phyloP scores from a whole-genome alignment of 2,329 filamentous ascomycete genomes.

The Cercospora canescens region DNA sequence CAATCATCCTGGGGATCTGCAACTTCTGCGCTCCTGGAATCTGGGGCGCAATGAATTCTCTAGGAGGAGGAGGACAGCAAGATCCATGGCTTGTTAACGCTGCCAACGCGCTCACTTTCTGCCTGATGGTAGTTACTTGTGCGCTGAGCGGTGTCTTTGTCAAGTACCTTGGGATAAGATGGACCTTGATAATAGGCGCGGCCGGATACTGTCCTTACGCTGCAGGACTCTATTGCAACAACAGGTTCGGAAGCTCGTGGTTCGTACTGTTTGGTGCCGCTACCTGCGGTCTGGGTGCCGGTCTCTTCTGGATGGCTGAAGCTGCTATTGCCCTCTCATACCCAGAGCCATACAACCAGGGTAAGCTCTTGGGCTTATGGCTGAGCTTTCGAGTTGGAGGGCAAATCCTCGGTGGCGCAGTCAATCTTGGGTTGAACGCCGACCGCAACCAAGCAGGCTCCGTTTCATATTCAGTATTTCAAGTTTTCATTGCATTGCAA shows the following conservation, averaged over 20 bases:
- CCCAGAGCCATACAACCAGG: slow-evolving; percentile 68
- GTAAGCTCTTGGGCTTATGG: slow-evolving; percentile 68
- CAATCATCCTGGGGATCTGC: slow-evolving; percentile 68
- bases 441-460: slow-evolving; percentile 59
- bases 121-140: slow-evolving; percentile 71
- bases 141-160: slow-evolving; percentile 65
- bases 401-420: slow-evolving; percentile 70
- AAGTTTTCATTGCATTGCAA: slow-evolving; percentile 71
- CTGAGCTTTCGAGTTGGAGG: slow-evolving; percentile 61
- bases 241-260: slow-evolving; percentile 69
- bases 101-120: slow-evolving; percentile 71
- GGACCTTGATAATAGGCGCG: slow-evolving; percentile 69
- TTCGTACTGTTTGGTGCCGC: slow-evolving; percentile 67
- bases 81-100: slow-evolving; percentile 68
- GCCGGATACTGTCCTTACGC: slow-evolving; percentile 71
- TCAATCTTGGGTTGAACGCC: slow-evolving; percentile 68
- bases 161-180: slow-evolving; percentile 68
- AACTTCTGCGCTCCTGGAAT: slow-evolving; percentile 71
- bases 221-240: slow-evolving; percentile 71
- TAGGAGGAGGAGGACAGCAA: slow-evolving; percentile 68
- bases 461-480: slow-evolving; percentile 68
- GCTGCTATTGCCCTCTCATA: slow-evolving; percentile 72
- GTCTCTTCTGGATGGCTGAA: slow-evolving; percentile 75
- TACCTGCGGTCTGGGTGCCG: slow-evolving; percentile 68
- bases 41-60: slow-evolving; percentile 64